Base-by-base conservation (phyloP, 257 asterid species). In the Solanum piurae region DNA sequence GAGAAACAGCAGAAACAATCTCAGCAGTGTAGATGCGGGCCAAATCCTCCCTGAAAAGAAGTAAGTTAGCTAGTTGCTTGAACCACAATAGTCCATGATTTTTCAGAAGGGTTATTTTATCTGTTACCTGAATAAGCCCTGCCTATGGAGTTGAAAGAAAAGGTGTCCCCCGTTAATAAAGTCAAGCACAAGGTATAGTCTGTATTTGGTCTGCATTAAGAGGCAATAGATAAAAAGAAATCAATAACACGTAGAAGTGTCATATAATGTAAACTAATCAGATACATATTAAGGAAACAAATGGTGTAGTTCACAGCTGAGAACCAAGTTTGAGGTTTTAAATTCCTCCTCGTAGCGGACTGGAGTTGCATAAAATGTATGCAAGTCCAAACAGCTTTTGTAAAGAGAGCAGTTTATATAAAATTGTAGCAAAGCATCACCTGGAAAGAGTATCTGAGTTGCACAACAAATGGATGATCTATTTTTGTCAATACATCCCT, bases 111-210 rank as follows among this genome's bases (percentile, higher is more conserved):
- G 52, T 0, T 42, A 42, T 42, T 37, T 42, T 0, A 42, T 42
- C 33, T 33, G n/a, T 21, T 90, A 94, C 98, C 98, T 93, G 94
- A 95, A 95, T 37, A 95, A 89, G 72, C 98, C 98, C 68, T 95
- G 98, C 87, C 92, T 95, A 88, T 90, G 91, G 87, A 95, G 94
- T 90, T 94, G 98, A 91, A 95, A 95, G 93, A 94, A 95, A 86
- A 95, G 98, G 89, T 95, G 98, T 36, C 98, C 98, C 60, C 98
- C 98, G 49, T 95, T 95, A 72, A 95, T 93, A 84, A 95, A 95
- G 88, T 95, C 98, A 86, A 94, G 95, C 87, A 95, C 96, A 18
- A 95, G 95, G 94, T 95, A 95, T 79, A 95, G 91, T 85, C 98
- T 89, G 87, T 93, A 93, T 87, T 95, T 95, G 46, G 96, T 95